Percentiles rank a stretch among this genome's conserved stretches.
phyloP scores from a whole-genome alignment of 441 rosid genomes.

The Biscutella auriculata region DNA sequence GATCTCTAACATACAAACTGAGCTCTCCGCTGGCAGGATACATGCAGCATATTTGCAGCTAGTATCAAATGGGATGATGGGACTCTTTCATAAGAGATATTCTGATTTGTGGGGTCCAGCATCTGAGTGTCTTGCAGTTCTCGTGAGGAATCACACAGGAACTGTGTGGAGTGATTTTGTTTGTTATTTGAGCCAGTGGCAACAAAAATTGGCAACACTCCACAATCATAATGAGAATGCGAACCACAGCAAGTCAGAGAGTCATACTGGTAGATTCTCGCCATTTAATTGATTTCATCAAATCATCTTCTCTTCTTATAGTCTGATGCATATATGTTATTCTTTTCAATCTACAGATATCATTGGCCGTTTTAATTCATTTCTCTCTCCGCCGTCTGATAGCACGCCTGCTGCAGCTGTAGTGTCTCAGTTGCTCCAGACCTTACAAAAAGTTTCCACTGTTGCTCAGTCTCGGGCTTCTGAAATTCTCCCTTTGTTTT shows the following conservation, averaged over 20 bases:
- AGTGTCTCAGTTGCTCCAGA: conserved; percentile 52
- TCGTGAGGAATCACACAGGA: conserved; percentile 38
- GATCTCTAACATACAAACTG: conserved; percentile 54
- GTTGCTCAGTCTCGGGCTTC: conserved; percentile 63
- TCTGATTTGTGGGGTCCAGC: conserved; percentile 58
- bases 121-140: conserved; percentile 66
- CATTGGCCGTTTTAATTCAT: conserved; percentile 37
- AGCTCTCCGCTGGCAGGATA: conserved; percentile 63
- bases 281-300: conserved; percentile 5
- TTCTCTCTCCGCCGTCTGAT: conserved; percentile 37
- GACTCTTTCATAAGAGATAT: conserved; percentile 65
- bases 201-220: conserved; percentile 31
- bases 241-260: conserved; percentile 24
- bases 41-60: conserved; percentile 40
- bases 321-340: conserved; percentile 8
- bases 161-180: conserved; percentile 63
- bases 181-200: conserved; percentile 39
- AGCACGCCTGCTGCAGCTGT: conserved; percentile 50
- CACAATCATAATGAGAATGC: conserved; percentile 24
- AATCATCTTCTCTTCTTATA: neutral
- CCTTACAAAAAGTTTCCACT: conserved; percentile 58
- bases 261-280: conserved; percentile 37
- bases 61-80: conserved; percentile 64
- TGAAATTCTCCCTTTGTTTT: conserved; percentile 58
- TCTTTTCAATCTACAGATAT: conserved; percentile 44